phyloP scores from a whole-genome alignment of 2,329 filamentous ascomycete species.

The Pseudogymnoascus sp. region DNA sequence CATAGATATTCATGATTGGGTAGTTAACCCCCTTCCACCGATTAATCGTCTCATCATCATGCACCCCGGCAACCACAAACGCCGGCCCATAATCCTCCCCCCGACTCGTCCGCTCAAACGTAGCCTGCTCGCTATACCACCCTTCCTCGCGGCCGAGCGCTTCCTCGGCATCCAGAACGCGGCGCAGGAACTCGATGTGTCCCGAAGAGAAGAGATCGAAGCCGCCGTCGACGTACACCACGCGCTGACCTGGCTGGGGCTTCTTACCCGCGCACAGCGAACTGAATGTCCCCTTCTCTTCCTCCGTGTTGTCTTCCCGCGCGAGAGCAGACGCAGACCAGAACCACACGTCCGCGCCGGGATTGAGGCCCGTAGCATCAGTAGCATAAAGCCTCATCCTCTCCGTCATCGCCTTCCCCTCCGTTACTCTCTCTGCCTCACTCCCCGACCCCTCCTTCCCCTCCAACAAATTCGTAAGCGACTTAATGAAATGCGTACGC shows the following conservation, averaged over 20 bases:
- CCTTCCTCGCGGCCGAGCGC: constrained; percentile 56
- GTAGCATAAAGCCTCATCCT: constrained; percentile 81
- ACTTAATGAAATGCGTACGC: constrained; percentile 85
- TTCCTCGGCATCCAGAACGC: constrained; percentile 67
- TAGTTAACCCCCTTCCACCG: constrained; percentile 96
- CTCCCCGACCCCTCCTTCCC: constrained; percentile 67
- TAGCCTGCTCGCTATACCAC: constrained; percentile 64
- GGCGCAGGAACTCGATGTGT: constrained; percentile 87
- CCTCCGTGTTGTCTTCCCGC: constrained; percentile 31
- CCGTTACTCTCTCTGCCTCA: constrained; percentile 54
- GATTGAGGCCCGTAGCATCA: constrained; percentile 69
- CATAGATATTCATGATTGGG: constrained; percentile 98
- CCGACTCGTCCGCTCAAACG: constrained; percentile 51
- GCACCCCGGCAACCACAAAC: constrained; percentile 87
- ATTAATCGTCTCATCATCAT: constrained; percentile 93
- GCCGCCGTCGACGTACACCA: constrained; percentile 93
- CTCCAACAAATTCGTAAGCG: constrained; percentile 57
- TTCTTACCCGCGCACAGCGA: constrained; percentile 63
- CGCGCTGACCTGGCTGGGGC: constrained; percentile 66
- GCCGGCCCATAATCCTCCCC: constrained; percentile 71
- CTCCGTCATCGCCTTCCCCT: constrained; percentile 62
- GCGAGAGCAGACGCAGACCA: constrained; percentile 51
- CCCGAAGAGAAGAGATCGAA: constrained; percentile 96
- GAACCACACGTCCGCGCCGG: constrained; percentile 78
- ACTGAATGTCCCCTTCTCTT: constrained; percentile 58